Evolutionary conservation across 2,329 filamentous ascomycete species (phyloP).

Genomic region (Nigrograna mackinnonii): DNA sequence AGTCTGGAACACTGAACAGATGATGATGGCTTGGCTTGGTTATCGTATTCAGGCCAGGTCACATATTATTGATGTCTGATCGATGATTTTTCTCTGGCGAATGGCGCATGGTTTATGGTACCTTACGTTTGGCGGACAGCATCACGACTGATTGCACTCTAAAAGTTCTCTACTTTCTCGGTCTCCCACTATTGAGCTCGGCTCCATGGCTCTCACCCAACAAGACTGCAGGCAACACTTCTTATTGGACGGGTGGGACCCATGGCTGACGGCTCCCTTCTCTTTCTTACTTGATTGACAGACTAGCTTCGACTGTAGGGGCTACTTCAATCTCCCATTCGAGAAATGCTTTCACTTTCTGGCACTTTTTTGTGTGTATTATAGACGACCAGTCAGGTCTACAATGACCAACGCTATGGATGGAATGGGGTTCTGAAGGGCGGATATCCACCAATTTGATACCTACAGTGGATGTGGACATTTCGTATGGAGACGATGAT

Average conservation of each 20-base stretch:
- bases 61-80: no score
- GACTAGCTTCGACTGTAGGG: no score
- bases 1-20: slow-evolving; percentile 34
- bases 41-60: no score
- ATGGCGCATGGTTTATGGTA: slow-evolving; percentile 39
- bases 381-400: slow-evolving; percentile 38
- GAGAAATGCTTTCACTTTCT: slow-evolving; percentile 12
- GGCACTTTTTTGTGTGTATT: slow-evolving; percentile 26
- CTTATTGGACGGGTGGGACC: no score
- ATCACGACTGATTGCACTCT: slow-evolving; percentile 38
- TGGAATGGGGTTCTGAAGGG: not conserved
- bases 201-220: no score
- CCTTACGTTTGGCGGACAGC: slow-evolving; percentile 30
- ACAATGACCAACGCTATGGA: slow-evolving; percentile 8
- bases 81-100: slow-evolving; percentile 35
- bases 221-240: no score
- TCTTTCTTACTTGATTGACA: no score
- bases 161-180: slow-evolving; percentile 25
- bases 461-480: not conserved
- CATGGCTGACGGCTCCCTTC: no score
- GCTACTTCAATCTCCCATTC: slow-evolving; percentile 5
- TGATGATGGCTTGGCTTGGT: no score
- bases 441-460: not conserved
- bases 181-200: slow-evolving; percentile 8
- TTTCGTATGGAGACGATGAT: no score